phyloP scores from a whole-genome alignment of 2,329 filamentous ascomycete species.

The Venturia pyrina region DNA sequence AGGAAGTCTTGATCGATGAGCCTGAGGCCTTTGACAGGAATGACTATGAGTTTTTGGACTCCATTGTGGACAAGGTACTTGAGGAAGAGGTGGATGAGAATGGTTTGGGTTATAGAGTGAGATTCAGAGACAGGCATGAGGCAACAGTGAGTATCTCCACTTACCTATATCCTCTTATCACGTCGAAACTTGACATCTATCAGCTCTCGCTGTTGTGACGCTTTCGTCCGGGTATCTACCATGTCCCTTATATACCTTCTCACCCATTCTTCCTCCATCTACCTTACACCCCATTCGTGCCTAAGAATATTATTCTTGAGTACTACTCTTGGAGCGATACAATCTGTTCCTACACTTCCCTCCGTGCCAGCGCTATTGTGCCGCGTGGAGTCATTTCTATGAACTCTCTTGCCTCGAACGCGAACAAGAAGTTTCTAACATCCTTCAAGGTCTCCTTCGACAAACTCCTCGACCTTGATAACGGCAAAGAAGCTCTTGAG shows the following conservation, averaged over 20 bases:
- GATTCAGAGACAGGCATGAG: conserved; percentile 29
- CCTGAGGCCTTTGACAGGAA: conserved; percentile 19
- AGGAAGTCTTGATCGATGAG: conserved; percentile 20
- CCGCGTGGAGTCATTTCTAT: not conserved
- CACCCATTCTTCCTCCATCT: not conserved
- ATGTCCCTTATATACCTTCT: not conserved
- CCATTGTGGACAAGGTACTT: conserved; percentile 31
- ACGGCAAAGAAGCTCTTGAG: conserved; percentile 37
- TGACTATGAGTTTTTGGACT: conserved; percentile 25
- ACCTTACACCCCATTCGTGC: not conserved
- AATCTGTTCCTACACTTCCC: not conserved
- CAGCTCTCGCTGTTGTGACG: not conserved
- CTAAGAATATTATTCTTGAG: not conserved
- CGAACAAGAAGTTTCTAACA: not conserved
- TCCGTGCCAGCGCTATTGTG: not conserved
- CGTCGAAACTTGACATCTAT: not conserved
- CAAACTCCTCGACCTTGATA: conserved; percentile 33
- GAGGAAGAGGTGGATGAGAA: conserved; percentile 25
- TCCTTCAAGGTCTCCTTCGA: conserved; percentile 34
- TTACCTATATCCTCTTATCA: not conserved
- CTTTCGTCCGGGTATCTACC: not conserved
- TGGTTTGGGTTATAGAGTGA: conserved; percentile 30
- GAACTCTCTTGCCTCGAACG: not conserved
- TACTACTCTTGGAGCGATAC: not conserved
- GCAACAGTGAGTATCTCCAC: conserved; percentile 29